phyloP scores from a whole-genome alignment of 768 basidiomycete species.

The Pisolithus orientalis region DNA sequence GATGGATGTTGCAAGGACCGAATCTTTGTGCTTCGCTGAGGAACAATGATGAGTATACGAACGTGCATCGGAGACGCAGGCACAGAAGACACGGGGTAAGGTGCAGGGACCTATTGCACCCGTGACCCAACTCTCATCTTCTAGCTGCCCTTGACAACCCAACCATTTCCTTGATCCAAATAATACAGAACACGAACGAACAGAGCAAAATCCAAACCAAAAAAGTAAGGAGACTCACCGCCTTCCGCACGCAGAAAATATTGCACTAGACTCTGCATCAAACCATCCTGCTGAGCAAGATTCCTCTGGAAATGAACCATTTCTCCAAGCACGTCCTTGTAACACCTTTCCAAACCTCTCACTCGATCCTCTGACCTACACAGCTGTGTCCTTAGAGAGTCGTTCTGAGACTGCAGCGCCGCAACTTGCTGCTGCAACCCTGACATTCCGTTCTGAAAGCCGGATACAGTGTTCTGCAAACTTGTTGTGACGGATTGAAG shows the following conservation, averaged over 20 bases:
- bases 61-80: too few species aligned
- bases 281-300: slow-evolving; percentile 77
- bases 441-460: slow-evolving; percentile 13
- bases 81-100: too few species aligned
- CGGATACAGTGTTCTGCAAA: slow-evolving; percentile 17
- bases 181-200: slow-evolving; percentile 8
- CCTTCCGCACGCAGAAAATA: slow-evolving; percentile 73
- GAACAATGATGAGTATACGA: background rate
- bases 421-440: slow-evolving; percentile 24
- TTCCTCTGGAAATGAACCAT: slow-evolving; percentile 68
- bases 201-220: slow-evolving; percentile 26
- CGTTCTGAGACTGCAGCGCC: slow-evolving; percentile 24
- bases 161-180: background rate
- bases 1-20: slow-evolving; percentile 1
- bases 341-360: slow-evolving; percentile 53
- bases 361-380: slow-evolving; percentile 44
- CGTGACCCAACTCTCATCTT: too few species aligned
- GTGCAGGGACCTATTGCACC: too few species aligned
- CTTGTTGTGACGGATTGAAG: slow-evolving; percentile 27
- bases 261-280: slow-evolving; percentile 77
- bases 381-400: slow-evolving; percentile 24
- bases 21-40: slow-evolving; percentile 21
- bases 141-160: too few species aligned
- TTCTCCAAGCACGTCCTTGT: slow-evolving; percentile 63
- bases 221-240: slow-evolving; percentile 30